These are phyloP conservation scores for Ulota crispa DNA, from an alignment of 225 moss, liverwort and hornwort genomes.

Conservation along the genomic window DNA sequence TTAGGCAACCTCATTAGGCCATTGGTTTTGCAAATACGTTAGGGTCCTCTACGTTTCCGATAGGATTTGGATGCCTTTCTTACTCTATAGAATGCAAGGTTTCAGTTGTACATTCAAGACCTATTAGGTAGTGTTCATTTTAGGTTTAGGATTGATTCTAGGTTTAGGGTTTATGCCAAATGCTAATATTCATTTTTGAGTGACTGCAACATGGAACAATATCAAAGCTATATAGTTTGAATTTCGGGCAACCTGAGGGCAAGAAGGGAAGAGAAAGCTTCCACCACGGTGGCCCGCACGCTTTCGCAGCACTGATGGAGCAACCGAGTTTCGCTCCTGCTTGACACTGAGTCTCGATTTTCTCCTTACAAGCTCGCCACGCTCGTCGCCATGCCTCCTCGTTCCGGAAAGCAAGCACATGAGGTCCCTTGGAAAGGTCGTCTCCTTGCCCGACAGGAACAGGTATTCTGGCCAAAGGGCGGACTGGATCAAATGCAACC, in stretches of 20 bases:
- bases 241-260: constrained; percentile 38
- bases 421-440: constrained; percentile 65
- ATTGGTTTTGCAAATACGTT: too few species aligned
- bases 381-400: constrained; percentile 69
- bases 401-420: constrained; percentile 77
- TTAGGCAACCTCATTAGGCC: constrained; percentile 45
- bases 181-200: too few species aligned
- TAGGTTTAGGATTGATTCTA: too few species aligned
- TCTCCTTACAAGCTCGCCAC: constrained; percentile 63
- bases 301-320: constrained; percentile 77
- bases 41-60: too few species aligned
- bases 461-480: constrained; percentile 72
- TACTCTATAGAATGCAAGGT: too few species aligned
- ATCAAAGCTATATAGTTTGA: too few species aligned
- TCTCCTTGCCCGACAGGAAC: constrained; percentile 67
- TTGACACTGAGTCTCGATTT: constrained; percentile 68
- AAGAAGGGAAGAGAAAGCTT: constrained; percentile 58
- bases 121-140: too few species aligned
- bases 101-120: too few species aligned
- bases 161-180: too few species aligned
- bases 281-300: constrained; percentile 83
- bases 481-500: constrained; percentile 80
- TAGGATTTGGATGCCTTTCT: too few species aligned
- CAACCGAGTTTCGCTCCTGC: constrained; percentile 80
- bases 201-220: too few species aligned